A percentile compares a stretch with the other conserved stretches of the same genome.
These are phyloP conservation scores for Colletotrichum sp. DNA, from an alignment of 2,329 filamentous ascomycete genomes.

Conservation along the genomic window DNA sequence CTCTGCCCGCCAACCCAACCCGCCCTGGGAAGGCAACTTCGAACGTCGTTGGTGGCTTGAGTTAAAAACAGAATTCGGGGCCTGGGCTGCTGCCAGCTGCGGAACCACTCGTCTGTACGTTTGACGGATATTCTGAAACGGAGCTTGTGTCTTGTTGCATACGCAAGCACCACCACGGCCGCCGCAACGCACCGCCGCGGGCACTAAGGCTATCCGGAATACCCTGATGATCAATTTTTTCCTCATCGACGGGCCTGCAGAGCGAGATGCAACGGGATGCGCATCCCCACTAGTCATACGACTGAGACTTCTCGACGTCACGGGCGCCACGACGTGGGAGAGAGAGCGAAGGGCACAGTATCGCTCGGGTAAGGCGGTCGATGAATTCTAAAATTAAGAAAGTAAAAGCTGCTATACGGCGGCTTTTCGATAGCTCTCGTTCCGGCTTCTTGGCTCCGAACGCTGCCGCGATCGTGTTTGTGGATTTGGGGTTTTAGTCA, in stretches of 20 bases:
- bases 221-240: constrained; percentile 1
- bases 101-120: constrained; percentile 6
- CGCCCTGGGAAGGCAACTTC: not conserved
- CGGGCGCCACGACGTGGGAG: not conserved
- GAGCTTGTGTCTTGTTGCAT: constrained; percentile 13
- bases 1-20: not conserved
- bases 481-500: not conserved
- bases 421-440: not conserved
- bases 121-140: constrained; percentile 22
- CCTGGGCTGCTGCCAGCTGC: not conserved
- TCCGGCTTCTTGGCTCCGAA: not conserved
- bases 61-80: constrained; percentile 3
- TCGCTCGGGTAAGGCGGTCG: constrained; percentile 5
- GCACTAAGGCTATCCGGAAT: not conserved
- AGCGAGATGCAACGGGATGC: not conserved
- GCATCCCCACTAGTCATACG: constrained; percentile 12
- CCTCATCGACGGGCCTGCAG: not conserved
- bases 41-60: not conserved
- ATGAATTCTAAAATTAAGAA: not conserved
- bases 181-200: not conserved
- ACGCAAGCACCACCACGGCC: constrained; percentile 1
- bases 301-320: constrained; percentile 14
- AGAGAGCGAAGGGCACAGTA: not conserved
- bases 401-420: not conserved
- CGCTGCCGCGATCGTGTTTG: not conserved